Percentiles rank a stretch among this genome's conserved stretches.
Evolutionary conservation across 2,329 filamentous ascomycete species (phyloP).

Genomic region (Helminthosporium solani): DNA sequence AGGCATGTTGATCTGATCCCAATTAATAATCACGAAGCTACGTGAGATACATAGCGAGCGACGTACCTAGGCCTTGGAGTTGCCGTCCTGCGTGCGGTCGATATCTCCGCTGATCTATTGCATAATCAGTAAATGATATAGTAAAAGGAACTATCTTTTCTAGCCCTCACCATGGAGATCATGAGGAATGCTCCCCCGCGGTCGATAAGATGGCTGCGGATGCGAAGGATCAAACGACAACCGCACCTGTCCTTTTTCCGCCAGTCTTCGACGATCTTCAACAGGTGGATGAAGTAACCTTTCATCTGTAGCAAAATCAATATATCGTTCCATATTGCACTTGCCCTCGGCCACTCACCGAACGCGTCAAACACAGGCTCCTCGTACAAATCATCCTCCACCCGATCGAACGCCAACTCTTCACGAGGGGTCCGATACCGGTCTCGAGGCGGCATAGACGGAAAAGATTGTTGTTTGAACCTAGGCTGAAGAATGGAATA

Average conservation of each 20-base stretch:
- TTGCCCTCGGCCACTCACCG: slow-evolving; percentile 38
- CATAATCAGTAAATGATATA: slow-evolving; percentile 2
- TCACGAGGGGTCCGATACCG: slow-evolving; percentile 26
- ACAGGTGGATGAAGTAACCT: slow-evolving; percentile 35
- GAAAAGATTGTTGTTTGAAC: slow-evolving; percentile 12
- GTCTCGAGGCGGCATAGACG: slow-evolving; percentile 17
- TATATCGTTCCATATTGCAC: background rate
- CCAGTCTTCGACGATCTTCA: slow-evolving; percentile 36
- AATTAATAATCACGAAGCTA: slow-evolving; percentile 1
- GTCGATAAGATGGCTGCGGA: slow-evolving; percentile 5
- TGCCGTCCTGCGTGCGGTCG: background rate
- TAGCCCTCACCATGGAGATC: slow-evolving; percentile 3
- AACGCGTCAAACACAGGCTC: slow-evolving; percentile 48
- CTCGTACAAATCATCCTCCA: slow-evolving; percentile 26
- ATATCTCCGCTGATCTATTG: slow-evolving; percentile 5
- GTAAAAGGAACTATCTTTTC: background rate
- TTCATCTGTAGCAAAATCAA: slow-evolving; percentile 31
- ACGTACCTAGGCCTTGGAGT: slow-evolving; percentile 8
- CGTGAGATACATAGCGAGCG: background rate
- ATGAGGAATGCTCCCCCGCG: background rate
- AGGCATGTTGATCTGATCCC: slow-evolving; percentile 22
- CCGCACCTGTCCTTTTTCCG: slow-evolving; percentile 35
- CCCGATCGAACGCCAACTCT: slow-evolving; percentile 18
- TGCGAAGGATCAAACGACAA: slow-evolving; percentile 39
- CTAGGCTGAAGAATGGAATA: slow-evolving; percentile 17